phyloP scores from a whole-genome alignment of 306 rosid genomes.

The Cucurbita moschata region DNA sequence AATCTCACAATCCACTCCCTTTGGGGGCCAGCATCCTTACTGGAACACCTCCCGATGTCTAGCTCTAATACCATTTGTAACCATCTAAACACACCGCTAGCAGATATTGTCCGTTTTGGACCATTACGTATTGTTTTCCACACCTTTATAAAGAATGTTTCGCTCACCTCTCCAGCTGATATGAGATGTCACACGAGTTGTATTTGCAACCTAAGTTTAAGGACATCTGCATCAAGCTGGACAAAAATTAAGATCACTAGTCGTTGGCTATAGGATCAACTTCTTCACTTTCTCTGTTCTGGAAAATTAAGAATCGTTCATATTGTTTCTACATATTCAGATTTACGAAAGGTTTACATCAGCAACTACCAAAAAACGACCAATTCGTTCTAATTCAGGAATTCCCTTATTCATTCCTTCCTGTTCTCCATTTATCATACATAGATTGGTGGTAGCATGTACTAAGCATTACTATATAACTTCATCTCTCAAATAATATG shows the following conservation, averaged over 20 bases:
- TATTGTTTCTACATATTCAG: neutral
- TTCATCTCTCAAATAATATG: neutral
- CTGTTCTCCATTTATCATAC: neutral
- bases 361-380: neutral
- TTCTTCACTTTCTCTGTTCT: neutral
- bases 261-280: slow-evolving; percentile 3
- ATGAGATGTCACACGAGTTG: slow-evolving; percentile 38
- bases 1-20: too few species aligned
- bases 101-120: too few species aligned
- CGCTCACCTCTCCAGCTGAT: too few species aligned
- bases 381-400: neutral
- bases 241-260: slow-evolving; percentile 7
- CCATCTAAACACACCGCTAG: too few species aligned
- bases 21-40: too few species aligned
- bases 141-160: too few species aligned
- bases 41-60: too few species aligned
- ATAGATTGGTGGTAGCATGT: neutral
- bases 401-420: neutral
- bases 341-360: neutral
- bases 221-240: slow-evolving; percentile 63
- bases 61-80: too few species aligned
- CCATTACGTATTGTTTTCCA: too few species aligned
- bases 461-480: neutral
- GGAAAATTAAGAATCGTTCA: neutral
- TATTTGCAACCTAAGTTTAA: slow-evolving; percentile 96